These are phyloP conservation scores for Ceriops decandra DNA, from an alignment of 345 rosid species.

Conservation along the genomic window DNA sequence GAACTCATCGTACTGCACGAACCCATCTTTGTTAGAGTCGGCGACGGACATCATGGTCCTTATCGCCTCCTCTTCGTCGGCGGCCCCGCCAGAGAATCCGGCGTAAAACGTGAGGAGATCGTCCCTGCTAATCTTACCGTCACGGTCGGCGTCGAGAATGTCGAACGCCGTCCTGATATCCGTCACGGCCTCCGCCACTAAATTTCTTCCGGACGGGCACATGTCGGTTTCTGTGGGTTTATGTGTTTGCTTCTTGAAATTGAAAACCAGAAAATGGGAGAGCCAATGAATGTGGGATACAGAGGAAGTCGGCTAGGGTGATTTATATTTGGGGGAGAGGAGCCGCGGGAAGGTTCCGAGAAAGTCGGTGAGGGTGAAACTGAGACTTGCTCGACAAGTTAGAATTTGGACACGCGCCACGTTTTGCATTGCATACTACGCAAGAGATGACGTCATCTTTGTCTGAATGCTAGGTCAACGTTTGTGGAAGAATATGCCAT, in stretches of 20 bases:
- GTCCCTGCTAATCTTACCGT: constrained; percentile 78
- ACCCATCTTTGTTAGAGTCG: constrained; percentile 68
- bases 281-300: not conserved
- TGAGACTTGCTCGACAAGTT: constrained; percentile 14
- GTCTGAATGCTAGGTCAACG: not conserved
- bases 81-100: constrained; percentile 19
- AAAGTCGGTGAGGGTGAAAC: not conserved
- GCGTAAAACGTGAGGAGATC: constrained; percentile 61
- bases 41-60: constrained; percentile 72
- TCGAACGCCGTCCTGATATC: constrained; percentile 63
- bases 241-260: too few species aligned
- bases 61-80: constrained; percentile 43
- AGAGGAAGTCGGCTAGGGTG: not conserved
- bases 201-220: constrained; percentile 22
- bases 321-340: not conserved
- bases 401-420: not conserved
- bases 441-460: not conserved
- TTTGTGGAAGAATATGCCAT: too few species aligned
- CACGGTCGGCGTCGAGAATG: constrained; percentile 71
- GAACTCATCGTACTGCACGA: constrained; percentile 85
- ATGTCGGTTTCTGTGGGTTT: not conserved
- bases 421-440: not conserved
- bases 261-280: not conserved
- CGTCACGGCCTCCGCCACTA: not conserved
- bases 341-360: not conserved